A percentile compares a stretch with the other conserved stretches of the same genome.
These are phyloP conservation scores for Ceratocystis cacaofunesta DNA, from an alignment of 2,329 filamentous ascomycete species.

Conservation along the genomic window DNA sequence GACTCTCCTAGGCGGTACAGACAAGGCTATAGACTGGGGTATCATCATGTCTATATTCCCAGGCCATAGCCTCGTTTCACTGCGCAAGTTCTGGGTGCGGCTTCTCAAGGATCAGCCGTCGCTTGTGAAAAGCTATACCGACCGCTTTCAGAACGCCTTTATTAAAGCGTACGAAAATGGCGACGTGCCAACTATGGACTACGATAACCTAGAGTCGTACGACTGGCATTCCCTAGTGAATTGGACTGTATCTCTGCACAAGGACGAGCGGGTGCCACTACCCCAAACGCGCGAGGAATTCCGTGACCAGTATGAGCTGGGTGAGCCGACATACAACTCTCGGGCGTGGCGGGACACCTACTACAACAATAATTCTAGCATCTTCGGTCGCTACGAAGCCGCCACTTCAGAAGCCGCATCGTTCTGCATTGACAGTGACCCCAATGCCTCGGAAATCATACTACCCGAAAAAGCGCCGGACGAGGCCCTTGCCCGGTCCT, in stretches of 20 bases:
- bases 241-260: slow-evolving; percentile 45
- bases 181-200: slow-evolving; percentile 47
- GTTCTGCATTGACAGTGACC: slow-evolving; percentile 18
- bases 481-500: slow-evolving; percentile 37
- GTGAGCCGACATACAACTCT: slow-evolving; percentile 21
- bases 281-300: slow-evolving; percentile 9
- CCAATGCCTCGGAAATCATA: neutral
- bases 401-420: slow-evolving; percentile 34
- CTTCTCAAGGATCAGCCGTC: slow-evolving; percentile 23
- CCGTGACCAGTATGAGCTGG: slow-evolving; percentile 10
- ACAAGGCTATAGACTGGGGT: slow-evolving; percentile 46
- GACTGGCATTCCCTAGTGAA: slow-evolving; percentile 53
- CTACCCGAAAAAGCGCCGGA: slow-evolving; percentile 19
- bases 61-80: slow-evolving; percentile 33
- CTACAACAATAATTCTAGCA: slow-evolving; percentile 38
- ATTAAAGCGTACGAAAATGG: slow-evolving; percentile 49
- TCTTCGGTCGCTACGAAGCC: slow-evolving; percentile 43
- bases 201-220: slow-evolving; percentile 46
- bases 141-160: slow-evolving; percentile 51
- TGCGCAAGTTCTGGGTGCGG: slow-evolving; percentile 44
- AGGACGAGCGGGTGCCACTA: slow-evolving; percentile 13
- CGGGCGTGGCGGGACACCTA: slow-evolving; percentile 42
- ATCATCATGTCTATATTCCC: slow-evolving; percentile 42
- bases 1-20: slow-evolving; percentile 44
- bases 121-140: slow-evolving; percentile 26